Conservation (phyloP, 192 early-diverging fungal genomes). For the Rhizophagus prolifer region DNA sequence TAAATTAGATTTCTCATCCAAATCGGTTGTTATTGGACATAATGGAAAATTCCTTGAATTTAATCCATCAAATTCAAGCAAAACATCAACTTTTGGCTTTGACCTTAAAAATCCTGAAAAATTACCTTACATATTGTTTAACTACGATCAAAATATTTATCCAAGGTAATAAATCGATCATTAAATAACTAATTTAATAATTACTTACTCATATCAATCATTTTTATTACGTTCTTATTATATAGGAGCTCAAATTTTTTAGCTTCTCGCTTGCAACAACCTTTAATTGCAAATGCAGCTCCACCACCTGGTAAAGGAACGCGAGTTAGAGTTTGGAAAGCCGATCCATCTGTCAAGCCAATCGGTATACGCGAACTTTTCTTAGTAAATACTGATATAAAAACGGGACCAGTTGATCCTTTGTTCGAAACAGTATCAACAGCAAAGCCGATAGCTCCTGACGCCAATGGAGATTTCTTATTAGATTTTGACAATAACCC, state of each 20-base stretch:
- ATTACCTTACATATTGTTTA: slow-evolving; percentile 1
- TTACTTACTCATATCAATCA: neutral
- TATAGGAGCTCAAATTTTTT: slow-evolving; percentile 6
- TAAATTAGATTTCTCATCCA: neutral
- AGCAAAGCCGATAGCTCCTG: neutral
- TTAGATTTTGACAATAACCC: neutral
- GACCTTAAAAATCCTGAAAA: neutral
- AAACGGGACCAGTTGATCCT: neutral
- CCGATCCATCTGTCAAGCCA: neutral
- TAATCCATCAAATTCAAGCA: neutral
- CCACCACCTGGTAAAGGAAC: neutral
- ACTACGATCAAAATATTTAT: slow-evolving; percentile 10
- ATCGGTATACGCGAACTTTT: neutral
- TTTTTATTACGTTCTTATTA: neutral
- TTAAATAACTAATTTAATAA: no score
- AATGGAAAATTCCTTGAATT: neutral
- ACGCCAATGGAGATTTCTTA: slow-evolving; percentile 6
- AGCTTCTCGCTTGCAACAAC: slow-evolving; percentile 10
- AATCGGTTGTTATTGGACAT: neutral
- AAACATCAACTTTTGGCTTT: neutral
- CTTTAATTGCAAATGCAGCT: neutral
- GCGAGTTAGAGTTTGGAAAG: neutral
- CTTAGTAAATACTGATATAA: neutral
- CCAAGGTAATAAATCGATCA: neutral
- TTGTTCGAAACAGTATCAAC: neutral